Percentiles rank a stretch among this genome's conserved stretches.
Conservation (phyloP, 2,329 filamentous ascomycete species). For the Neofusicoccum parvum region DNA sequence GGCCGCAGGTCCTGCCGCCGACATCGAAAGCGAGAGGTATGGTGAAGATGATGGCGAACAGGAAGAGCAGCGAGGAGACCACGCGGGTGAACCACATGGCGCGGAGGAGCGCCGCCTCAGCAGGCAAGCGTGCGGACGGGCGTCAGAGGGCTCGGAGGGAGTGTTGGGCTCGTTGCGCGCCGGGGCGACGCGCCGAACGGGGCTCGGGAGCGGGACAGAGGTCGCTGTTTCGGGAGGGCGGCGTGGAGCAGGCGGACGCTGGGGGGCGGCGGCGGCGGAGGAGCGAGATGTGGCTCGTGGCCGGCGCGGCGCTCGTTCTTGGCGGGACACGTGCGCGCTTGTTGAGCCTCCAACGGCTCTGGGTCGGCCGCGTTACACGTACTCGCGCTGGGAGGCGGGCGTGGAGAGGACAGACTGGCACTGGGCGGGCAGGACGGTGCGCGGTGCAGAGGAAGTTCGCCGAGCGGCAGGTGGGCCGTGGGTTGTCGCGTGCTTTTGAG, state of each 20-base stretch:
- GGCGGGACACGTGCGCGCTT: conserved; percentile 17
- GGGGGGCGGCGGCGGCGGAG: conserved; percentile 10
- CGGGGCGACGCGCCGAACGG: conserved; percentile 15
- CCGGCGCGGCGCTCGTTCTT: conserved; percentile 18
- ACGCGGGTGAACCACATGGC: conserved; percentile 83
- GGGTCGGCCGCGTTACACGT: not conserved
- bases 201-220: conserved; percentile 1
- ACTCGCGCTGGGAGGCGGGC: not conserved
- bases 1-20: conserved; percentile 87
- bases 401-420: conserved; percentile 17
- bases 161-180: conserved; percentile 13
- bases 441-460: conserved; percentile 11
- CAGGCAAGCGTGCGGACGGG: not conserved
- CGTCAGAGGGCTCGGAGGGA: not conserved
- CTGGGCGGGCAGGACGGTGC: conserved; percentile 11
- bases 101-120: conserved; percentile 34
- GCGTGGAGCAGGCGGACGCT: conserved; percentile 1
- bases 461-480: conserved; percentile 16
- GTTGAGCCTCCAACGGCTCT: not conserved
- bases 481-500: conserved; percentile 22
- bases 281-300: conserved; percentile 20
- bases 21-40: conserved; percentile 98
- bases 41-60: conserved; percentile 89
- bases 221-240: not conserved
- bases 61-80: conserved; percentile 79